Evolutionary conservation across 2,329 filamentous ascomycete genomes (phyloP), one percentile per base, ranked within the genome.

Genomic region (Magnaporthales sp.): DNA sequence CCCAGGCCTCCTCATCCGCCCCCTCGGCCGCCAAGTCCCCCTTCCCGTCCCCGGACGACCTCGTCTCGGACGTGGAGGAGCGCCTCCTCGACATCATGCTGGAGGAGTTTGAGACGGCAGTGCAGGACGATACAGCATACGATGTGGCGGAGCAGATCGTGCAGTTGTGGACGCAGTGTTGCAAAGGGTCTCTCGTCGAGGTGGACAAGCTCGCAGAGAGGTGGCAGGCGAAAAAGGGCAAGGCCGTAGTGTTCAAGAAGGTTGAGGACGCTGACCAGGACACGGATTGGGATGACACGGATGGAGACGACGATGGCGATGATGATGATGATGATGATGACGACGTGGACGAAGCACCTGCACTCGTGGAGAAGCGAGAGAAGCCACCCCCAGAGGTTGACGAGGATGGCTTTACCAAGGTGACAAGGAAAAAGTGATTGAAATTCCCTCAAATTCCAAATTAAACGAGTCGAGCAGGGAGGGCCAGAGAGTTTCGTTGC

Each of bases 51-150:
- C 63, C 66, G 65, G 79, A 82, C 24, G 84, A 87, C 71, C 83
- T 91, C 11, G 91, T 97, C 71, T 80, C 85, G 22, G 92, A 97
- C 72, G 81, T 97, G 60, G 94, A 98, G 80, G 85, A 89, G 56
- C 88, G 96, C 65, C 82, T 98, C 63, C 81, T 97, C 62, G 91
- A 97, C 73, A 89, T 97, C 68, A 95, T 98, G 90, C 85, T 91
- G 69, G 95, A 98, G 79, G 95, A 99, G 78, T 99, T 98, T 74
- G 93, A 97, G 73, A 90, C 95, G 66, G 89, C 91, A 67, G 86
- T 97, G 30, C 95, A 98, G 73, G 95, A 99, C 77, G 93, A 93
- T 72, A 94, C 89, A 63, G 91, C 89, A 38, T 87, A 85, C 66
- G 85, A 89, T 67, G 86, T 96, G 7, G 93, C 93, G 10, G 81